Evolutionary conservation across 352 stramenopile genomes (phyloP).

Genomic region (Peronosclerospora sorghi): DNA sequence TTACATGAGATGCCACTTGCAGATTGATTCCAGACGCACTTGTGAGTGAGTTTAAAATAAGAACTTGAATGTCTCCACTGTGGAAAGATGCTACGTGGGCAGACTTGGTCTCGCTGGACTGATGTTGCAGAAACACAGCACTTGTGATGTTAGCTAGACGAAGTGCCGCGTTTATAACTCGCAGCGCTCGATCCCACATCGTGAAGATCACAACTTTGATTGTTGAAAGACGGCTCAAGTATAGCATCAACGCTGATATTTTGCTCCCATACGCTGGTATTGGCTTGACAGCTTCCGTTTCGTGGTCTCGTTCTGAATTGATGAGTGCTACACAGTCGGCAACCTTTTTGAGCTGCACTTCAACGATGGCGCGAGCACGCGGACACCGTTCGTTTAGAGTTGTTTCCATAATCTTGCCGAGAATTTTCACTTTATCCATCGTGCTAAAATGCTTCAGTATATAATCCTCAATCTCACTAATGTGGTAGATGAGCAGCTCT

Average conservation of each 20-base stretch:
- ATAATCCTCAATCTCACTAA: conserved; percentile 59
- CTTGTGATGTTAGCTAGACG: conserved; percentile 41
- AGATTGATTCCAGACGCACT: conserved; percentile 81
- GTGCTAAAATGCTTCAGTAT: conserved; percentile 46
- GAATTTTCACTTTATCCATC: conserved; percentile 22
- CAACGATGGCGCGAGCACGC: conserved; percentile 25
- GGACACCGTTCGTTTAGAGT: conserved; percentile 53
- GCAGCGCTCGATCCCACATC: conserved; percentile 63
- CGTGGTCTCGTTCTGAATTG: conserved; percentile 4
- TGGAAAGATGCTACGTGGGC: conserved; percentile 57
- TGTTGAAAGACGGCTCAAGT: conserved; percentile 33
- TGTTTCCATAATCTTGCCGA: conserved; percentile 44
- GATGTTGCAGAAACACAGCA: conserved; percentile 62
- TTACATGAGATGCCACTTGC: conserved; percentile 70
- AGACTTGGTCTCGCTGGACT: conserved; percentile 70
- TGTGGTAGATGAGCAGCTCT: conserved; percentile 50
- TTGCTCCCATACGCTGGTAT: conserved; percentile 60
- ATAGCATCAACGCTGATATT: conserved; percentile 56
- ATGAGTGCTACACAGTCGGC: conserved; percentile 39
- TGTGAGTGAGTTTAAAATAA: conserved; percentile 72
- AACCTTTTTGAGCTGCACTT: conserved; percentile 41
- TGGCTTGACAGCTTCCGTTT: conserved; percentile 16
- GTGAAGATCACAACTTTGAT: conserved; percentile 78
- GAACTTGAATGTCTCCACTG: conserved; percentile 44
- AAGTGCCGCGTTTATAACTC: conserved; percentile 52